Base-by-base conservation (phyloP, 2,329 filamentous ascomycete genomes). In the Fusarium sp. region DNA sequence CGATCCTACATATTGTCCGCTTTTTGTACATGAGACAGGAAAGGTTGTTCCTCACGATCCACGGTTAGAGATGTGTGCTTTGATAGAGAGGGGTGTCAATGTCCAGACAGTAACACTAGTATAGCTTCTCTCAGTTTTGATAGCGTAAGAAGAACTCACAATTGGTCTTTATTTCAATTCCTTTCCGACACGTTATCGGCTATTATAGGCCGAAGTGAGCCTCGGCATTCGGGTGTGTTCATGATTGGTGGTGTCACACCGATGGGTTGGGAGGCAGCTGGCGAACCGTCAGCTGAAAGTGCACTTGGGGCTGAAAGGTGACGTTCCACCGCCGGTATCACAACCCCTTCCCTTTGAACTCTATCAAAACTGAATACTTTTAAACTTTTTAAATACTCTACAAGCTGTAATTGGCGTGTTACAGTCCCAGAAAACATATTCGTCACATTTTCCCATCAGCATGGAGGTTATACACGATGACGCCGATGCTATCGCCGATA, bases 381-480 rank as follows among this genome's bases (percentile, higher is more conserved):
- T 16, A 8, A 11, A 7, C 12, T 2, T 5, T 0, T 11, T 5
- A 1, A 4, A 6, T 7, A 9, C 18, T 10, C 3, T 24, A 12
- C 10, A 10, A 16, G 4, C 18, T 4, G 20, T 10, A 7, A 8
- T 1, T 14, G 5, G 14, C 8, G 9, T 12, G 14, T 5, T 11
- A 6, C 6, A 7, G 18, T 7, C 9, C 18, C 34, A n/a, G 18
- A 9, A n/a, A 37, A 6, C 18, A 37, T 37, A 2, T 14, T 29
- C 32, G 7, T 6, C 12, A 4, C 16, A 18, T 11, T 42, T 30
- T 29, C 49, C 14, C 22, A 10, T 5, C 2, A 14, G 51, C 2
- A 30, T 44, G 4, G 14, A 44, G 16, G 5, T 44, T 6, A 10
- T 29, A 18, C 24, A 30, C 8, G 25, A 44, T 8, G 25, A 14